Evolutionary conservation across 257 asterid species (phyloP), one percentile per base, ranked within the genome.

Genomic region (Penstemon barbatus): DNA sequence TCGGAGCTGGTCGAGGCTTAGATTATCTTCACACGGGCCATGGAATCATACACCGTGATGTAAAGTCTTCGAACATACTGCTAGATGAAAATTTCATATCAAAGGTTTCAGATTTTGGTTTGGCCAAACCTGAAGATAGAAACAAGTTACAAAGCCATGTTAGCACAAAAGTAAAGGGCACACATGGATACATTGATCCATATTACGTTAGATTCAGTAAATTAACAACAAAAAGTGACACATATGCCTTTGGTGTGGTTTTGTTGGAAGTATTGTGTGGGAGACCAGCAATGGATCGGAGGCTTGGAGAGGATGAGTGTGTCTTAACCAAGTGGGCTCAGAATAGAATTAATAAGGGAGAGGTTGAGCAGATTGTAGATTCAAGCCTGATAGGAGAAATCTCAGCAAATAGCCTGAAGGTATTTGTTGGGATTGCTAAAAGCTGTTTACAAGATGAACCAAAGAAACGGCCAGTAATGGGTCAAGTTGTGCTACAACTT

Each of bases 161-260:
- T n/a, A 81, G 81, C 66, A 86, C 87, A 13, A 68, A 74, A 4
- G 85, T 86, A 11, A 84, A 86, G 65, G 89, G 87, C 8, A 86
- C 92, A 5, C 54, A 36, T 51, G 86, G 92, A 10, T 86, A 82
- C 79, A 44, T 81, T 3, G 92, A 86, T 46, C 89, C 87, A 2
- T 71, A 83, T 63, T 86, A 86, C 65, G 68, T 57, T 51, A 65
- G 51, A 63, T 82, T 87, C 0, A 58, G 46, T 1, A 86, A 62
- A 75, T 57, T 86, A 66, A 71, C 87, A 8, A 78, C 75, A 62
- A 76, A 82, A 68, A 80, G 82, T 7, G 89, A 86, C 57, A 77
- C 74, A 6, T 86, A 82, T 69, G 86, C 88, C 46, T 86, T 86
- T 43, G 93, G 93, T 50, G 85, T 80, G 36, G 80, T 83, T 63